These are phyloP conservation scores for Mucor sp. DNA, from an alignment of 371 early-diverging fungal genomes.

Conservation along the genomic window DNA sequence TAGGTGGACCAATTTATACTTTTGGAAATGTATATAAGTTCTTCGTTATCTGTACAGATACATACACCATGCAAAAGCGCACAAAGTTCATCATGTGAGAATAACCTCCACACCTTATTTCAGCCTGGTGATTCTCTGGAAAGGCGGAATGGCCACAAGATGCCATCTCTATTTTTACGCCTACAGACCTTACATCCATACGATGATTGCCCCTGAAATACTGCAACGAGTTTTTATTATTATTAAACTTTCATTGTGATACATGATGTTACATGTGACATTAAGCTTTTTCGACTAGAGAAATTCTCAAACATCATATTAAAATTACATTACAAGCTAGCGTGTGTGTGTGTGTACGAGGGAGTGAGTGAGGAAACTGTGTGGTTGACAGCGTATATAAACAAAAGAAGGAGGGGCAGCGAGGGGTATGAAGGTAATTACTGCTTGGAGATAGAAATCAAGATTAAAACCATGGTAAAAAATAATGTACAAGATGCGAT, in stretches of 20 bases:
- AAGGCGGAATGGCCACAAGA: neutral
- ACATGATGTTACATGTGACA: constrained; percentile 6
- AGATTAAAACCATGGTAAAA: constrained; percentile 32
- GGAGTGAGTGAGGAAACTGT: too few relatives aligned
- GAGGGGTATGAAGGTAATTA: constrained; percentile 1
- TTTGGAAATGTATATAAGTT: neutral
- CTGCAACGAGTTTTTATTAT: neutral
- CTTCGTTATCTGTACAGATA: neutral
- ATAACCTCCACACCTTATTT: neutral
- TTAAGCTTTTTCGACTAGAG: neutral
- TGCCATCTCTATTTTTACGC: neutral
- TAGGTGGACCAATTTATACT: neutral
- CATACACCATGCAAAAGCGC: neutral
- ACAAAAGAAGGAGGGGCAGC: neutral
- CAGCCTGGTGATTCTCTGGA: neutral
- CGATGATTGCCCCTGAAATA: neutral
- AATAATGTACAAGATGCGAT: constrained; percentile 42
- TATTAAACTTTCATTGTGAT: neutral
- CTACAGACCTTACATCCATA: neutral
- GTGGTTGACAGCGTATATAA: neutral
- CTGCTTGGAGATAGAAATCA: constrained; percentile 9
- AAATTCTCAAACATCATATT: neutral
- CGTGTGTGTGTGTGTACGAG: neutral
- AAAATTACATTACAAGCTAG: neutral
- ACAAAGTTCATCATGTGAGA: neutral